Conservation (phyloP, 768 basidiomycete species). For the Gymnopilus dilepis region DNA sequence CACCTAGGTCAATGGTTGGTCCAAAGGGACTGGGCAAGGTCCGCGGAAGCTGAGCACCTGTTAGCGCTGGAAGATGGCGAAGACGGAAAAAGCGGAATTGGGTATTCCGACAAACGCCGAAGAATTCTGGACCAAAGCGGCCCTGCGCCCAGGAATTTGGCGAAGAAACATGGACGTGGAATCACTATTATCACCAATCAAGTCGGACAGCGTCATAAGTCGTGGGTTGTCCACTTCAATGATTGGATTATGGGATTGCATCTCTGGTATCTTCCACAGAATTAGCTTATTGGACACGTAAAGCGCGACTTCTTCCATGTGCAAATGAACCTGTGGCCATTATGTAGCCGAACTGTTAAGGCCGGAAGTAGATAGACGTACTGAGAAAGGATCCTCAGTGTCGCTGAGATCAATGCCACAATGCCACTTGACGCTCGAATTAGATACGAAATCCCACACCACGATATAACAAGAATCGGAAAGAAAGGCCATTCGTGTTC, state of each 20-base stretch:
- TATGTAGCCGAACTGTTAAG: background rate
- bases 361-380: background rate
- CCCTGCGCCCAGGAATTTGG: background rate
- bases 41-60: background rate
- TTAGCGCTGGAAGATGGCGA: background rate
- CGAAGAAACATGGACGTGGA: background rate
- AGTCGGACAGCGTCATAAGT: background rate
- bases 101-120: background rate
- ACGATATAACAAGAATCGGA: background rate
- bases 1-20: background rate
- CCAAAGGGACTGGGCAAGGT: background rate
- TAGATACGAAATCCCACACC: slow-evolving; percentile 5
- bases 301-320: background rate
- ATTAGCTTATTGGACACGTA: background rate
- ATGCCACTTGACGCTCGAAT: background rate
- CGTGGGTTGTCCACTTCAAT: background rate
- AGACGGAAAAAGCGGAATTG: background rate
- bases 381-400: background rate
- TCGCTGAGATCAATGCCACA: background rate
- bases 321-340: background rate
- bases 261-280: background rate
- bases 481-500: background rate
- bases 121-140: background rate
- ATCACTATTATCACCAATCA: background rate
- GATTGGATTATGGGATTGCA: background rate